phyloP scores from a whole-genome alignment of 129 eudicot species.

The Logfia minima region DNA sequence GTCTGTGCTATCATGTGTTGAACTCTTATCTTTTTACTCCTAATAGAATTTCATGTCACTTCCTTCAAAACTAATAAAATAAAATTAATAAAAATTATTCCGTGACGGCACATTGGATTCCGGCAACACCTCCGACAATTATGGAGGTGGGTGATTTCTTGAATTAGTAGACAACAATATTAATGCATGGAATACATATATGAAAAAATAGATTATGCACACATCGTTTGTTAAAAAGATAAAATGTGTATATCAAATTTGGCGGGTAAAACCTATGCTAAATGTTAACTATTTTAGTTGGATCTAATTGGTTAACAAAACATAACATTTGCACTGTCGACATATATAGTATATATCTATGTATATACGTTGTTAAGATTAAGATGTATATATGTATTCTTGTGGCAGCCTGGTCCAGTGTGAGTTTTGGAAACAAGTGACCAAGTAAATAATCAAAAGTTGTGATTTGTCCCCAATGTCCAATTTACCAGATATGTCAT shows the following conservation, averaged over 20 bases:
- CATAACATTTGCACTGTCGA: too few species aligned
- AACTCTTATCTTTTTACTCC: constrained; percentile 30
- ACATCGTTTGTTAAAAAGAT: too few species aligned
- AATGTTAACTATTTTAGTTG: too few species aligned
- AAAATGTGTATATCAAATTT: too few species aligned
- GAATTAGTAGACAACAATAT: not conserved
- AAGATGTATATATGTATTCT: too few species aligned
- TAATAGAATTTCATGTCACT: constrained; percentile 19
- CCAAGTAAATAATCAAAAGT: not conserved
- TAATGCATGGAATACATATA: not conserved
- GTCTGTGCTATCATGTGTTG: constrained; percentile 31
- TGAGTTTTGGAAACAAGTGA: not conserved
- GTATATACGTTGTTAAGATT: too few species aligned
- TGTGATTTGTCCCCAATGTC: not conserved
- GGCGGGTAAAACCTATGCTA: too few species aligned
- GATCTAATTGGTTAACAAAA: too few species aligned
- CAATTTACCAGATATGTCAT: constrained; percentile 13
- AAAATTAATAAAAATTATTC: not conserved
- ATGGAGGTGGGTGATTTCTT: constrained; percentile 7
- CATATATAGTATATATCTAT: too few species aligned
- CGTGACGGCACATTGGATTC: not conserved
- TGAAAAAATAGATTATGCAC: not conserved
- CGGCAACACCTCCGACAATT: constrained; percentile 18
- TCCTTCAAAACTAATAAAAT: not conserved
- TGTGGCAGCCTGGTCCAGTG: constrained; percentile 6